Percentiles rank a stretch among this genome's conserved stretches.
Conservation (phyloP, 78 protist genomes). For the Planoprotostelium fungivorum region DNA sequence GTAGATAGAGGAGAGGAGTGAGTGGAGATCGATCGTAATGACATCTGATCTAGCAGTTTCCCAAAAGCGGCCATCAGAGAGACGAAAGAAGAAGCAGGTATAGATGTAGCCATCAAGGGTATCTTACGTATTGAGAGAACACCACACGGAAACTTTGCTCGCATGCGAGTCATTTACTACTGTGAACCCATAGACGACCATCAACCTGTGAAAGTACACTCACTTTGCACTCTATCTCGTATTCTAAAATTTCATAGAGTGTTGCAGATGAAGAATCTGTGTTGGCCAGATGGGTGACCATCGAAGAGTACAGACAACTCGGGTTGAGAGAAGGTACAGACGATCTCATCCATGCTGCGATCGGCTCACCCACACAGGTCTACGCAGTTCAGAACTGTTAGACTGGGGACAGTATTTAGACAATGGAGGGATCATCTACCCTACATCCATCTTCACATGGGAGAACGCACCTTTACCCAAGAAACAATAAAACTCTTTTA, state of each 20-base stretch:
- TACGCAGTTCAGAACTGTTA: conserved; percentile 36
- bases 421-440: conserved; percentile 14
- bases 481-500: background rate
- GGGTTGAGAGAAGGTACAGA: background rate
- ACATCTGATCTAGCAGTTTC: background rate
- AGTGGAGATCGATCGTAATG: background rate
- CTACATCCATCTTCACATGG: conserved; percentile 9
- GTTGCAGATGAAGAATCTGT: conserved; percentile 35
- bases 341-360: background rate
- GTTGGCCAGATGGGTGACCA: conserved; percentile 18
- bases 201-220: background rate
- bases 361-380: background rate
- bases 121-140: conserved; percentile 34
- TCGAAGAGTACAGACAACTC: background rate
- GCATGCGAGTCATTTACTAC: conserved; percentile 40
- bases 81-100: conserved; percentile 48
- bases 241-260: conserved; percentile 4
- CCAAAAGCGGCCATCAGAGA: conserved; percentile 43
- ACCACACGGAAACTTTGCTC: conserved; percentile 1
- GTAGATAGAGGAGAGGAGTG: conserved; percentile 10
- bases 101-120: conserved; percentile 48
- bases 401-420: conserved; percentile 32
- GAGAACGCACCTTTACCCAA: conserved; percentile 21
- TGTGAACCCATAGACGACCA: conserved; percentile 33
- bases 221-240: background rate